Evolutionary conservation across 169 alveolate species (phyloP), one percentile per base, ranked within the genome.

Genomic region (Eimeria maxima): DNA sequence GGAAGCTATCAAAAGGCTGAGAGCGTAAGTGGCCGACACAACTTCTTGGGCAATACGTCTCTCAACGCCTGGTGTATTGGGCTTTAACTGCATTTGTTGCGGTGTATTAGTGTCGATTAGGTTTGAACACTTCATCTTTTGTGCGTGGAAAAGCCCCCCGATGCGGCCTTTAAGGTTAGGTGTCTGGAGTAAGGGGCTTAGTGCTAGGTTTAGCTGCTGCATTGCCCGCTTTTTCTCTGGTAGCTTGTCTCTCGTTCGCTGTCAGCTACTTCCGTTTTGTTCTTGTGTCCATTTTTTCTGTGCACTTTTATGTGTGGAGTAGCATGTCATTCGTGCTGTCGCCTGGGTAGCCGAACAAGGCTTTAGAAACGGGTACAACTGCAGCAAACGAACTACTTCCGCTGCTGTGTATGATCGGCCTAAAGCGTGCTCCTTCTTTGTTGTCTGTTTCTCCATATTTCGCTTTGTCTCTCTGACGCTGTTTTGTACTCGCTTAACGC

Each of bases 1-100:
- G 94, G 94, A 65, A 3, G 94, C 94, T 8, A 57, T 87, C 22
- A 8, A 38, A 73, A 27, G 5, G 67, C 38, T 87, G n/a, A 29
- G 14, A 38, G 84, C 55, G 94, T 87, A 47, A 57, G 94, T 8
- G 13, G 55, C 13, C 65, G 22, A 20, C 57, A 24, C 50, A 44
- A 42, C 4, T 42, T 44, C 63, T 44, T 33, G 14, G 11, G 6
- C 86, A 24, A 8, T 0, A 44, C 13, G 78, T 10, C 78, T 33
- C 38, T 33, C 0, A 1, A 33, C 2, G 1, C 1, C 38, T 33
- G 38, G 38, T 0, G 0, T 33, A 33, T 33, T 33, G 38, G 38
- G 38, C 38, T 33, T 33, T 1, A 33, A 33, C 38, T 33, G 38
- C 38, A 1, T 33, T 33, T 33, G 38, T 33, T 1, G 38, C 38